These are phyloP conservation scores for Phycomyces nitens DNA, from an alignment of 192 early-diverging fungal genomes.

Conservation along the genomic window DNA sequence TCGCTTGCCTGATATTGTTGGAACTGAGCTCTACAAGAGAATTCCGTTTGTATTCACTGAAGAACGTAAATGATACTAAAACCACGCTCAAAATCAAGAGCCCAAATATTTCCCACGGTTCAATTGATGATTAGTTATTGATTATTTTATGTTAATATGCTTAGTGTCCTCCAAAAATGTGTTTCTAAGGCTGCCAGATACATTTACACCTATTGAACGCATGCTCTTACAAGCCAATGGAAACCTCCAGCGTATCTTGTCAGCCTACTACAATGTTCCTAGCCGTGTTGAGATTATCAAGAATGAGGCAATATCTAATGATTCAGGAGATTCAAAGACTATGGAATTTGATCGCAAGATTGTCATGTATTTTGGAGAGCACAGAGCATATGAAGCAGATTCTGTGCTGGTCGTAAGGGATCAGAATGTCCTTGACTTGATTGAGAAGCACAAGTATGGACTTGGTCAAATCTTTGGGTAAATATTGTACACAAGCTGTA, in stretches of 20 bases:
- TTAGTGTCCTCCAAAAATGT: slow-evolving; percentile 30
- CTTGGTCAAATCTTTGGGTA: slow-evolving; percentile 36
- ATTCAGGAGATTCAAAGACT: background rate
- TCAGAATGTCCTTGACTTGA: slow-evolving; percentile 22
- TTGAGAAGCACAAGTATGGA: slow-evolving; percentile 34
- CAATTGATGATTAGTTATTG: background rate
- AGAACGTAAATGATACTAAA: slow-evolving; percentile 16
- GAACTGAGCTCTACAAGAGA: slow-evolving; percentile 14
- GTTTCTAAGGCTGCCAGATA: slow-evolving; percentile 18
- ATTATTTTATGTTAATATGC: background rate
- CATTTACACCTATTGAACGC: slow-evolving; percentile 25
- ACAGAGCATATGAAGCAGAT: slow-evolving; percentile 28
- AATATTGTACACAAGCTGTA: background rate
- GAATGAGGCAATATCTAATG: slow-evolving; percentile 8
- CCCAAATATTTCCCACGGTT: background rate
- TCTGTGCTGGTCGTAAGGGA: slow-evolving; percentile 28
- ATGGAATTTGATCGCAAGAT: slow-evolving; percentile 26
- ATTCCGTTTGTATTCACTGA: slow-evolving; percentile 28
- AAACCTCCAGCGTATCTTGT: slow-evolving; percentile 30
- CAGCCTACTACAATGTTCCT: slow-evolving; percentile 33
- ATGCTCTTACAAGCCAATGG: slow-evolving; percentile 32
- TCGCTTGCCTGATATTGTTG: slow-evolving; percentile 8
- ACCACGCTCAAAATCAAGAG: background rate
- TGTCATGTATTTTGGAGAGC: slow-evolving; percentile 21
- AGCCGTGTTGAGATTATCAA: slow-evolving; percentile 27